Evolutionary conservation across 2,329 filamentous ascomycete genomes (phyloP).

Genomic region (Emericellopsis cladophorae): DNA sequence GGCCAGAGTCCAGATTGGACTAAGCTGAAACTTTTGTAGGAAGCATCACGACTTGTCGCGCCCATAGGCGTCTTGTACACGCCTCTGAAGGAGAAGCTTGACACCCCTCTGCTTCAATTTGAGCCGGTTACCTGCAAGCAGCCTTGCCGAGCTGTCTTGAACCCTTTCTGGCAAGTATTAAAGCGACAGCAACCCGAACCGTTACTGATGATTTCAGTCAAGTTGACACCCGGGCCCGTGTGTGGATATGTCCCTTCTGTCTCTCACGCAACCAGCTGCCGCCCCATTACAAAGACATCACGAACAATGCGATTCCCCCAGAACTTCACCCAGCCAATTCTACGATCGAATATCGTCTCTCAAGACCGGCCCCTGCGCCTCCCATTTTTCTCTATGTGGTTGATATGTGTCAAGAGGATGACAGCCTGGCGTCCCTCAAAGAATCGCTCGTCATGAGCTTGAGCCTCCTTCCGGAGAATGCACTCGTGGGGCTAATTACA

Average conservation of each 20-base stretch:
- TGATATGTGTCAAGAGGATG: constrained; percentile 80
- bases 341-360: constrained; percentile 80
- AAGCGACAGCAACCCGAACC: not conserved
- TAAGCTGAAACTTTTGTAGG: constrained; percentile 32
- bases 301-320: constrained; percentile 67
- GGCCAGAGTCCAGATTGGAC: not conserved
- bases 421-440: constrained; percentile 70
- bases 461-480: constrained; percentile 68
- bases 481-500: constrained; percentile 72
- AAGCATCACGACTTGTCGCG: constrained; percentile 87
- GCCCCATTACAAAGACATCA: constrained; percentile 84
- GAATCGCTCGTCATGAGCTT: constrained; percentile 80
- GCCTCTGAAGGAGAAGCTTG: constrained; percentile 85
- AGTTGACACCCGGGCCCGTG: constrained; percentile 69
- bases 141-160: constrained; percentile 89
- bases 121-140: constrained; percentile 95
- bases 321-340: constrained; percentile 74
- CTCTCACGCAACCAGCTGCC: constrained; percentile 72
- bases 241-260: constrained; percentile 87
- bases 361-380: constrained; percentile 69
- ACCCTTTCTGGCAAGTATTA: constrained; percentile 75
- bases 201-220: constrained; percentile 38
- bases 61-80: constrained; percentile 95
- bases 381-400: constrained; percentile 83
- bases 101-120: constrained; percentile 82